These are phyloP conservation scores for Lachnellula cervina DNA, from an alignment of 2,329 filamentous ascomycete genomes.

Conservation along the genomic window DNA sequence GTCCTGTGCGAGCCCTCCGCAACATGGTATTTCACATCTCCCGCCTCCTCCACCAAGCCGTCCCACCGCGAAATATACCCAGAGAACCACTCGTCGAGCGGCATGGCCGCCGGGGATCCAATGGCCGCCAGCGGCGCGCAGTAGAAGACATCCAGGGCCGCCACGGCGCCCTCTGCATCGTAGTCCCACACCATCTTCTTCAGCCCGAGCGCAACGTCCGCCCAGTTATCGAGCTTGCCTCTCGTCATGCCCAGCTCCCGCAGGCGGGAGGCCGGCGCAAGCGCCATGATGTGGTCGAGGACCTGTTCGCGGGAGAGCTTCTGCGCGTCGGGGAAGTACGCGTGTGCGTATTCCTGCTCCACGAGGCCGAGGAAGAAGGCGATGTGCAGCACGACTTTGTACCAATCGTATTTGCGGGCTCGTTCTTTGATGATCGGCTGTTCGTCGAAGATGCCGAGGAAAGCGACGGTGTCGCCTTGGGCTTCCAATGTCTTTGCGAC, in stretches of 20 bases:
- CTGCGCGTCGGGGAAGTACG: conserved; percentile 34
- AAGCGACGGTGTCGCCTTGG: conserved; percentile 36
- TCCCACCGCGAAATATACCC: conserved; percentile 33
- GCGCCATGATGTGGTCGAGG: conserved; percentile 22
- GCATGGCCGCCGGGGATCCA: conserved; percentile 5
- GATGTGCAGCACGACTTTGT: conserved; percentile 32
- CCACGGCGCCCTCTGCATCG: conserved; percentile 36
- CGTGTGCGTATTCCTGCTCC: conserved; percentile 35
- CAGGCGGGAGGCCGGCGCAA: conserved; percentile 21
- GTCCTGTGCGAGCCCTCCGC: conserved; percentile 37
- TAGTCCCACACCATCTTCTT: conserved; percentile 39
- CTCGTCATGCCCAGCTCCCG: conserved; percentile 32
- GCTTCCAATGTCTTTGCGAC: conserved; percentile 41
- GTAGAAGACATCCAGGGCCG: conserved; percentile 39
- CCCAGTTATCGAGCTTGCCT: conserved; percentile 32
- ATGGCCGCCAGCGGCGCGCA: conserved; percentile 27
- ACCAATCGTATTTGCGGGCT: conserved; percentile 31
- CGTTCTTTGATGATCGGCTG: conserved; percentile 42
- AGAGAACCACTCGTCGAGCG: conserved; percentile 29
- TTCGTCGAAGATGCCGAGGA: conserved; percentile 43
- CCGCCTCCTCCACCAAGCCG: conserved; percentile 27
- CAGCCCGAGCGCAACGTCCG: conserved; percentile 33
- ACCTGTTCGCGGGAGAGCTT: conserved; percentile 15
- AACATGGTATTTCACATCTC: conserved; percentile 29
- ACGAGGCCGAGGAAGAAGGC: conserved; percentile 36